Conservation (phyloP, 768 basidiomycete species). For the Sistotremastrum suecicum region DNA sequence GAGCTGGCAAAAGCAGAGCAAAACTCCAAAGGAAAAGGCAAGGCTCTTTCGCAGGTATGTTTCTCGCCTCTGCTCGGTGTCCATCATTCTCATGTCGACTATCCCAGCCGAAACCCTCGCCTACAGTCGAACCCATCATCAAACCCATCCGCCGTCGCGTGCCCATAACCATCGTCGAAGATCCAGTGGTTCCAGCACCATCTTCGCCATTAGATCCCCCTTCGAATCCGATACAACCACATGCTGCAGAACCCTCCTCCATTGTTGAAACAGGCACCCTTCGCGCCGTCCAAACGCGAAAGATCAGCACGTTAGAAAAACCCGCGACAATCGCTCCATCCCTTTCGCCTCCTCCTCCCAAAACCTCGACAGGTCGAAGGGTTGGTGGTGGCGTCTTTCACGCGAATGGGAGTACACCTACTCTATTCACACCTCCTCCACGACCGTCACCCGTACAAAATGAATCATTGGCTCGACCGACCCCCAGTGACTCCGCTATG, state of each 20-base stretch:
- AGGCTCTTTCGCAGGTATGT: slow-evolving; percentile 18
- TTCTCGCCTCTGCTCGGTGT: not conserved
- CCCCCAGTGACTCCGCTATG: slow-evolving; percentile 17
- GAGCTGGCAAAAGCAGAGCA: slow-evolving; percentile 43
- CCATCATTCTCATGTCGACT: not conserved
- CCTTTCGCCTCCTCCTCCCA: slow-evolving; percentile 3
- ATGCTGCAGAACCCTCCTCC: no score
- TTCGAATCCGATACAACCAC: not conserved
- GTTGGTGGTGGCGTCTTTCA: not conserved
- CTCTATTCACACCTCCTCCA: slow-evolving; percentile 1
- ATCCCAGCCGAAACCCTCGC: slow-evolving; percentile 12
- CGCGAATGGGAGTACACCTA: not conserved
- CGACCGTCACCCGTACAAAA: slow-evolving; percentile 2
- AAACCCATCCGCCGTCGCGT: slow-evolving; percentile 32
- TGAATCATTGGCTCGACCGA: not conserved
- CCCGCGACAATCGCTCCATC: slow-evolving; percentile 1
- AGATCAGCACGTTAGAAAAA: slow-evolving; percentile 4
- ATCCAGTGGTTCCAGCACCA: slow-evolving; percentile 6
- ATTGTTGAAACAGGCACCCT: slow-evolving; percentile 8
- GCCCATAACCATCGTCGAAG: slow-evolving; percentile 48
- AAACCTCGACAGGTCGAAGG: not conserved
- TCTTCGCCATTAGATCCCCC: slow-evolving; percentile 5
- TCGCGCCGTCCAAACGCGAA: not conserved
- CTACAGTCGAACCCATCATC: slow-evolving; percentile 9
- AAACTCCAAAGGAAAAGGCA: slow-evolving; percentile 20